These are phyloP conservation scores for Prunus fruticosa DNA, from an alignment of 306 rosid species.

Conservation along the genomic window DNA sequence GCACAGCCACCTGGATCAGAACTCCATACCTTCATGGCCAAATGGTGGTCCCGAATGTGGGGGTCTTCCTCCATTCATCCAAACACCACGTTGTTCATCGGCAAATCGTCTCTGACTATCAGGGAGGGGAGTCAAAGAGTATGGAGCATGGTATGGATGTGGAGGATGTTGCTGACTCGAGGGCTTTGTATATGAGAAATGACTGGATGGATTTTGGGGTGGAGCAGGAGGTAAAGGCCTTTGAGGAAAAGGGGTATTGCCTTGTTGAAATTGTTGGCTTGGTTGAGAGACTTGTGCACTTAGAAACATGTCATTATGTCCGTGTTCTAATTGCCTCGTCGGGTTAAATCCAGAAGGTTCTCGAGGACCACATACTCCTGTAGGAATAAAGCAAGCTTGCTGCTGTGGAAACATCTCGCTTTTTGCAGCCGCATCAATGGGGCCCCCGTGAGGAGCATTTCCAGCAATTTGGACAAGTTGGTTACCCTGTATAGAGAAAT, in stretches of 20 bases:
- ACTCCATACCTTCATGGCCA: slow-evolving; percentile 78
- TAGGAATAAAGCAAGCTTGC: slow-evolving; percentile 52
- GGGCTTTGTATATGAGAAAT: slow-evolving; percentile 70
- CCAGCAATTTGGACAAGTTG: slow-evolving; percentile 74
- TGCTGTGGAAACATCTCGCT: slow-evolving; percentile 61
- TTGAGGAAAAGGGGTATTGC: slow-evolving; percentile 56
- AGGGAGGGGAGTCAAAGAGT: slow-evolving; percentile 67
- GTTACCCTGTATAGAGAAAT: slow-evolving; percentile 60
- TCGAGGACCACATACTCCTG: slow-evolving; percentile 59
- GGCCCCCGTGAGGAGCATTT: slow-evolving; percentile 62
- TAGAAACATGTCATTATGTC: slow-evolving; percentile 62
- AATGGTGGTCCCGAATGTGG: slow-evolving; percentile 71
- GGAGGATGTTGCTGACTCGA: slow-evolving; percentile 68
- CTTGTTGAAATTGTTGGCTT: slow-evolving; percentile 83
- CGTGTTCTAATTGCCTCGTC: slow-evolving; percentile 75
- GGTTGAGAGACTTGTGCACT: slow-evolving; percentile 68
- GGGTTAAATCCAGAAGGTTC: slow-evolving; percentile 74
- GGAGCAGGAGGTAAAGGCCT: slow-evolving; percentile 71
- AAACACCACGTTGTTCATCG: slow-evolving; percentile 80
- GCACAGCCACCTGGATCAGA: not conserved
- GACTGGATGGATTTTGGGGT: slow-evolving; percentile 72
- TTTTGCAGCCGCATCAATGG: slow-evolving; percentile 46
- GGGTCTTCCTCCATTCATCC: slow-evolving; percentile 75
- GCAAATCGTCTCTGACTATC: slow-evolving; percentile 76
- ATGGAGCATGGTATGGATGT: slow-evolving; percentile 68